Evolutionary conservation across 2,329 filamentous ascomycete genomes (phyloP), one percentile per base, ranked within the genome.

Genomic region (Cladophialophora carrionii): DNA sequence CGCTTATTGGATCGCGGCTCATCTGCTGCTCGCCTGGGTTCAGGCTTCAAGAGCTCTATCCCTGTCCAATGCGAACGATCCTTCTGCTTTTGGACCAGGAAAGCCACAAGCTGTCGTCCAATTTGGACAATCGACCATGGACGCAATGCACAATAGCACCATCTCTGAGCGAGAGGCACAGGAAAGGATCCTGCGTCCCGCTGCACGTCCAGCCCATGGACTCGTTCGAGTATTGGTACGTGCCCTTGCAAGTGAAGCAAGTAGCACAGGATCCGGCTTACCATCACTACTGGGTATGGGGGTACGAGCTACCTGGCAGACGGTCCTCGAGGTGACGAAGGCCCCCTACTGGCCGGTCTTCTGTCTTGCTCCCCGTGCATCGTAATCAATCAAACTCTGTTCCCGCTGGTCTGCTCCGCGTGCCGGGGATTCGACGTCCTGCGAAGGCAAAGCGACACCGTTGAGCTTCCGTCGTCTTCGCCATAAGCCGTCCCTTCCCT

Each of bases 1-100:
- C 46, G 9, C 34, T 10, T 52, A 69, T 69, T 69, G 67, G 67
- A 31, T 63, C 62, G 57, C 57, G 56, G 62, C 57, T 60, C 34
- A 56, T 46, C 55, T 61, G 55, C 46, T 64, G 65, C 57, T 61
- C 64, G 64, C 64, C 62, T 66, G 62, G 63, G 61, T 57, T 69
- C 64, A 65, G 67, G 67, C 67, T 53, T 63, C 67, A 43, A 69
- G 53, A 54, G 34, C 43, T 65, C 43, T 48, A 31, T 57, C 51
- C 58, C 43, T 53, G 55, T 62, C 67, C 62, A 69, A 58, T 69
- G 62, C 51, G 56, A 63, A 57, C 61, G 37, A 61, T 54, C 26
- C 48, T 61, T 62, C 64, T 66, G 57, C 53, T 62, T 66, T 68
- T 14, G 63, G 66, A 58, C 20, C 54, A 41, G 26, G 7, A 55